phyloP scores from a whole-genome alignment of 495 filamentous ascomycete species.

The Aspergillus conjunctus region DNA sequence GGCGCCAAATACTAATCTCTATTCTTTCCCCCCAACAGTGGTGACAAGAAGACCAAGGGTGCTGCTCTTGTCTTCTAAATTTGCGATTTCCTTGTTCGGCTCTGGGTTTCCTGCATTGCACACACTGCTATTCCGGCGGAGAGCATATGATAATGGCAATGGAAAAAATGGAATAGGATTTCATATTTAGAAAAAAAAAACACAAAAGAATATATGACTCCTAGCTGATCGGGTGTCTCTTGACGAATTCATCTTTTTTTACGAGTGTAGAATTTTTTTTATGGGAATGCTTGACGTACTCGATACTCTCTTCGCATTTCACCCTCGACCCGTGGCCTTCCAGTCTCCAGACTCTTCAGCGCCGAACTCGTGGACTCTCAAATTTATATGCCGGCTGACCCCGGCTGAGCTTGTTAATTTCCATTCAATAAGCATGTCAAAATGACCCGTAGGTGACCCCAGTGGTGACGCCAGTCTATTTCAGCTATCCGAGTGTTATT shows the following conservation, averaged over 20 bases:
- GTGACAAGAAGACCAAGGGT: conserved; percentile 99
- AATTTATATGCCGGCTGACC: too few relatives aligned
- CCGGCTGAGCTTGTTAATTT: too few relatives aligned
- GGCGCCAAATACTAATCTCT: conserved; percentile 24
- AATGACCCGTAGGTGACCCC: too few relatives aligned
- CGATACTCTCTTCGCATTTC: not conserved
- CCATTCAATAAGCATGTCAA: too few relatives aligned
- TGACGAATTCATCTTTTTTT: conserved; percentile 27
- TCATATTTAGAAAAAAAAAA: conserved; percentile 48
- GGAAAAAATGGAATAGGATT: conserved; percentile 53
- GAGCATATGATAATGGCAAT: conserved; percentile 52
- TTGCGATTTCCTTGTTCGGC: conserved; percentile 53
- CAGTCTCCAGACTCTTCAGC: too few relatives aligned
- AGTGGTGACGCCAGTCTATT: too few relatives aligned
- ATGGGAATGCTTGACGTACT: not conserved
- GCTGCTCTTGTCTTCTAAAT: conserved; percentile 97
- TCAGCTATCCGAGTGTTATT: too few relatives aligned
- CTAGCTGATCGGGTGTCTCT: conserved; percentile 40
- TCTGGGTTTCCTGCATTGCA: conserved; percentile 53
- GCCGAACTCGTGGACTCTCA: too few relatives aligned
- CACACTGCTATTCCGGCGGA: conserved; percentile 41
- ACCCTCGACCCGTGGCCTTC: too few relatives aligned
- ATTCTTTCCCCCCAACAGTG: conserved; percentile 58
- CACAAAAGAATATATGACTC: conserved; percentile 45
- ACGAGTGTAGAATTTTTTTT: not conserved